Percentiles rank a stretch among this genome's conserved stretches.
phyloP scores from a whole-genome alignment of 2,329 filamentous ascomycete genomes.

The Cercospora sojina region DNA sequence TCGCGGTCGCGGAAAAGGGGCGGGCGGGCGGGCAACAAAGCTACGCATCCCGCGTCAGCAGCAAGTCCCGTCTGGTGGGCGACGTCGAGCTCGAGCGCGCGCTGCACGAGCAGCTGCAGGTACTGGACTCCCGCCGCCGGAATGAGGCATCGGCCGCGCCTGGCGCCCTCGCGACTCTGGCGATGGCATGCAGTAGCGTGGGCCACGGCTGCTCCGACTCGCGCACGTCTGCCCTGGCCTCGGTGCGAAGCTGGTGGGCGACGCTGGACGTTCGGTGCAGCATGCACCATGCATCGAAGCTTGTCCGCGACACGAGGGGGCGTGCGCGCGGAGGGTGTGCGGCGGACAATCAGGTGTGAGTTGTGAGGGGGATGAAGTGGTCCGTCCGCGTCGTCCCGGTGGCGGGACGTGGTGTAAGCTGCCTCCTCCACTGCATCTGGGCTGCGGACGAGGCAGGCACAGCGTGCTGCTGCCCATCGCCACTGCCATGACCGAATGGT shows the following conservation, averaged over 20 bases:
- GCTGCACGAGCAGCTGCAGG: constrained; percentile 13
- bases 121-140: constrained; percentile 4
- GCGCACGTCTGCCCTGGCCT: neutral
- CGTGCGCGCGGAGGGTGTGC: constrained; percentile 2
- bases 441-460: no score
- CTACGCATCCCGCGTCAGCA: constrained; percentile 10
- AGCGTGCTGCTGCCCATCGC: no score
- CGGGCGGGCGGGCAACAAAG: no score
- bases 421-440: neutral
- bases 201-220: neutral
- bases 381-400: no score
- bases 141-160: constrained; percentile 7
- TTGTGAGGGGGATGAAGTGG: neutral
- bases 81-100: neutral
- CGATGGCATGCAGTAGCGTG: neutral
- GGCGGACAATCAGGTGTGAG: neutral
- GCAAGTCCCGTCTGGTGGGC: neutral
- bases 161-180: neutral
- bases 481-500: neutral
- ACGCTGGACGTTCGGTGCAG: neutral
- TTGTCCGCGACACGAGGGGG: neutral
- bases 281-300: constrained; percentile 12
- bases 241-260: no score
- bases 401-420: neutral
- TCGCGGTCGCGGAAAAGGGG: neutral